Evolutionary conservation across 2,329 filamentous ascomycete species (phyloP), one percentile per base, ranked within the genome.

Genomic region (Metarhizium anisopliae): DNA sequence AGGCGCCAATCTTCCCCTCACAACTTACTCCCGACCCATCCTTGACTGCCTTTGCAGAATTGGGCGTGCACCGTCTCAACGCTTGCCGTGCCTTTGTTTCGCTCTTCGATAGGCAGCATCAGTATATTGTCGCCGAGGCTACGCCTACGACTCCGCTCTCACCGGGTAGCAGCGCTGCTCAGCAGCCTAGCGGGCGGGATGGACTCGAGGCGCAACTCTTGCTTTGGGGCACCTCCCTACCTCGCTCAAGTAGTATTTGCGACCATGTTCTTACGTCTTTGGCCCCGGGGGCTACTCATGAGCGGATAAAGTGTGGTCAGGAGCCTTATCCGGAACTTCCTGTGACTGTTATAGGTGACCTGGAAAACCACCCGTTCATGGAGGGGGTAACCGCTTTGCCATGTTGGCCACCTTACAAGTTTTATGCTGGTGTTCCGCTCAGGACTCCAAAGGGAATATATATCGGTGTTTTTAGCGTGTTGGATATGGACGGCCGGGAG

Each of bases 41-140:
- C 52, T 68, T 82, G 49, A 79, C 76, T 1, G 72, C 75, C 6
- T 73, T 80, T 53, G 77, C 78, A 20, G 77, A 81, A 61, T 69
- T 81, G 4, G 77, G 70, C 1, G 68, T 72, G 5, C 64, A 74
- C 53, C 71, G 74, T 14, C 66, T 80, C 4, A 67, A 71, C 18
- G 70, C 68, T 4, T 64, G 68, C 20, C 71, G 77, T 35, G 67
- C 71, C 16, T 60, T 80, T 25, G 70, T 82, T 51, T 81, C 78
- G 1, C 66, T 82, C 25, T 80, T 82, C 58, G 78, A 80, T 59
- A 65, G 64, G 4, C 67, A 69, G 4, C 62, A 71, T 50, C 77
- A 82, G 57, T 73, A 79, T 58, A 66, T 82, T 20, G 65, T 82
- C 16, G 77, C 78, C 54, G 79, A 82, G 58, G 76, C 77, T 6